Evolutionary conservation across 768 basidiomycete genomes (phyloP).

Genomic region (Xanthoconium stramineum): DNA sequence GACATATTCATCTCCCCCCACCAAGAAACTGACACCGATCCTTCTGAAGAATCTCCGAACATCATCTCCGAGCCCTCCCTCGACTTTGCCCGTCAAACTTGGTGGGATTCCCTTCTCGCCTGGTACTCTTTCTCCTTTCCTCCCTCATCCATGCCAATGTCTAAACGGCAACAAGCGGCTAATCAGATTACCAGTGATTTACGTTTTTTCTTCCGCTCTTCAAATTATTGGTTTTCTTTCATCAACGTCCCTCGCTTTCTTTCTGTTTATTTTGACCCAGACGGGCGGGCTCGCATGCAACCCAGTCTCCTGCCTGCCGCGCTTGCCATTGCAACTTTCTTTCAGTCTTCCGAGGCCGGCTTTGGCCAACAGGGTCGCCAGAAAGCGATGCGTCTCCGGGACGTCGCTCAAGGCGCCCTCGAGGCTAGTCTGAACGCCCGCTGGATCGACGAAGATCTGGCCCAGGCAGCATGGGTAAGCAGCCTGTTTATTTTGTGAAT

Average conservation of each 20-base stretch:
- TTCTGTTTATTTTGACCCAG: slow-evolving; percentile 53
- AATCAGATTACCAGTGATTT: slow-evolving; percentile 52
- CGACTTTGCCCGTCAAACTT: slow-evolving; percentile 65
- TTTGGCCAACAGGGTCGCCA: slow-evolving; percentile 48
- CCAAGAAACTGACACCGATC: slow-evolving; percentile 12
- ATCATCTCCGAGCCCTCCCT: slow-evolving; percentile 60
- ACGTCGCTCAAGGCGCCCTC: slow-evolving; percentile 66
- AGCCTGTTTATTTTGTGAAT: neutral
- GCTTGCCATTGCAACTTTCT: slow-evolving; percentile 64
- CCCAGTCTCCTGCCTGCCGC: slow-evolving; percentile 62
- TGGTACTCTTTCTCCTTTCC: slow-evolving; percentile 44
- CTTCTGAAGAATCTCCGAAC: slow-evolving; percentile 7
- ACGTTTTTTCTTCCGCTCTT: slow-evolving; percentile 58
- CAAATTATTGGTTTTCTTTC: slow-evolving; percentile 73
- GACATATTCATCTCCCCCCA: slow-evolving; percentile 7
- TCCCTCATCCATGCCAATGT: slow-evolving; percentile 33
- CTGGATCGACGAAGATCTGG: slow-evolving; percentile 71
- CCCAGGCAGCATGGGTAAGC: slow-evolving; percentile 73
- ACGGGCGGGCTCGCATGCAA: slow-evolving; percentile 53
- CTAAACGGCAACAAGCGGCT: slow-evolving; percentile 46
- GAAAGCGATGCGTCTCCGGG: slow-evolving; percentile 57
- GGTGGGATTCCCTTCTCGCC: slow-evolving; percentile 72
- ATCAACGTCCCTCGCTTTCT: slow-evolving; percentile 71
- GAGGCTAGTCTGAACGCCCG: slow-evolving; percentile 69
- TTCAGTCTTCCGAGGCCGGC: slow-evolving; percentile 65